Conservation (phyloP, 495 filamentous ascomycete species). For the Xylaria grammica region DNA sequence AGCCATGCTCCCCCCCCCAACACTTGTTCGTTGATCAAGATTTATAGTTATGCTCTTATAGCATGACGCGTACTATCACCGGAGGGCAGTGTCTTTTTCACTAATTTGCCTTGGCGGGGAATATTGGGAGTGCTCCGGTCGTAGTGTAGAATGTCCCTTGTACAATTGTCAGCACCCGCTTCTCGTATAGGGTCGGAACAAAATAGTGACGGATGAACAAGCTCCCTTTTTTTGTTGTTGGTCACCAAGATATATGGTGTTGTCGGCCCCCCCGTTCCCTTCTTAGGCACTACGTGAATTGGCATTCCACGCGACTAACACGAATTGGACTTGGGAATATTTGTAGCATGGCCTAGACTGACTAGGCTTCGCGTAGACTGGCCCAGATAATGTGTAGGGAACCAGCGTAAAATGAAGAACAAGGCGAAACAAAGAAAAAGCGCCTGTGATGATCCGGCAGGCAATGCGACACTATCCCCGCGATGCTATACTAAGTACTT, state of each 20-base stretch:
- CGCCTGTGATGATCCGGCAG: not conserved
- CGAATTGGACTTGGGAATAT: not conserved
- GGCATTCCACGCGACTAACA: not conserved
- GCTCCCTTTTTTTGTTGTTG: not conserved
- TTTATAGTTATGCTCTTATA: slow-evolving; percentile 5
- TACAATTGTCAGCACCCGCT: slow-evolving; percentile 9
- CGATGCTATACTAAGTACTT: no score
- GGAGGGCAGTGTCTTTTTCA: not conserved
- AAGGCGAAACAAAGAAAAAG: not conserved
- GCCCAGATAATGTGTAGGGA: no score
- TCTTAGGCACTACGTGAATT: not conserved
- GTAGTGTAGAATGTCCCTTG: not conserved
- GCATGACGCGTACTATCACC: not conserved
- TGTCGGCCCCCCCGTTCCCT: not conserved
- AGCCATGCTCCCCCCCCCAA: not conserved
- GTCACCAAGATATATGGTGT: slow-evolving; percentile 1
- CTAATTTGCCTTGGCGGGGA: not conserved
- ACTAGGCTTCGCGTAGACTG: no score
- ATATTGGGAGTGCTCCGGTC: not conserved
- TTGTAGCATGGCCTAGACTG: not conserved
- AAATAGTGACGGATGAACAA: not conserved
- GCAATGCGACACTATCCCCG: slow-evolving; percentile 3
- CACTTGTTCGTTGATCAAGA: slow-evolving; percentile 9
- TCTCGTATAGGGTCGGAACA: not conserved
- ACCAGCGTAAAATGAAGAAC: not conserved